Evolutionary conservation across 805 yeast species (phyloP).

Genomic region (Monosporozyma yasuniensis): DNA sequence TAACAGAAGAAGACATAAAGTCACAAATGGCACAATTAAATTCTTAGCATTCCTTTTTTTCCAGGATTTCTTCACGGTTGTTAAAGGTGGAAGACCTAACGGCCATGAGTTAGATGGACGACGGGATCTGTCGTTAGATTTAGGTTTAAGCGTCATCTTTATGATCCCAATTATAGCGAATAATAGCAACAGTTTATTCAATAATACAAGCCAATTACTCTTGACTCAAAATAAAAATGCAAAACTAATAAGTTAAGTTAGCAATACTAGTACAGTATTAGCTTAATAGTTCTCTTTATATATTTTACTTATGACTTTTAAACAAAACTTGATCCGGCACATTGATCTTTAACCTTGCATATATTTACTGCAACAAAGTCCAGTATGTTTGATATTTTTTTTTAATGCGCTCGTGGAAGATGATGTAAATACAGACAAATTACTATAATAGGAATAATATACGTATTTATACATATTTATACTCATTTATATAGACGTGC

Average conservation of each 20-base stretch:
- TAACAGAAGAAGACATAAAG: conserved; percentile 1
- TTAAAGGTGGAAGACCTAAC: conserved; percentile 10
- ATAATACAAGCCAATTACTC: conserved; percentile 9
- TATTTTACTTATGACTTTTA: not conserved
- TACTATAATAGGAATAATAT: not conserved
- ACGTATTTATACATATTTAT: not conserved
- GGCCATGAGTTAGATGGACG: conserved; percentile 7
- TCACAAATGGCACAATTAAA: not conserved
- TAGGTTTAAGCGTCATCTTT: conserved; percentile 26
- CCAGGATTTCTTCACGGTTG: conserved; percentile 2
- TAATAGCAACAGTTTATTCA: conserved; percentile 12
- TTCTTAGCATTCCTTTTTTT: not conserved
- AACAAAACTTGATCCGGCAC: not conserved
- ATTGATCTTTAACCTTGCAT: not conserved
- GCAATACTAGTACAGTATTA: not conserved
- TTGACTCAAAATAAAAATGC: not conserved
- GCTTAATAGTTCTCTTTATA: not conserved
- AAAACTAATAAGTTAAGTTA: not conserved
- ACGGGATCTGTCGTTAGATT: conserved; percentile 13
- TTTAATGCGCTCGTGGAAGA: not conserved
- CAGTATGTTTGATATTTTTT: not conserved
- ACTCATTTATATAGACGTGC: not conserved
- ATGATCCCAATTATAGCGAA: conserved; percentile 12
- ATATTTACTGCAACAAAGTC: not conserved
- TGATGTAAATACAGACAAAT: not conserved